phyloP scores from a whole-genome alignment of 345 rosid genomes.

The Syzygium jambos region DNA sequence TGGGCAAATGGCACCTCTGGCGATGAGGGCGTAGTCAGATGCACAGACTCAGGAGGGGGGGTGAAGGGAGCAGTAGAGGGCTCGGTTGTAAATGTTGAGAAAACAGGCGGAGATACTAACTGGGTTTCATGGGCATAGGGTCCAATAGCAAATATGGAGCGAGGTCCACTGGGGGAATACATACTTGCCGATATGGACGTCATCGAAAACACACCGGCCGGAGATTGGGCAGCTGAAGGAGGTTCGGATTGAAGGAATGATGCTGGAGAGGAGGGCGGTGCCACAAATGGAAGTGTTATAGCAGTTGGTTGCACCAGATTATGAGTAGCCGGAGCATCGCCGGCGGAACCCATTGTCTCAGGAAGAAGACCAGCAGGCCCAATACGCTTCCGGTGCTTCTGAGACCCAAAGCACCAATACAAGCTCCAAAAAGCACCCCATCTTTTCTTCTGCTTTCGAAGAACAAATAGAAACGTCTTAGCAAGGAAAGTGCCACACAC shows the following conservation, averaged over 20 bases:
- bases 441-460: constrained; percentile 45
- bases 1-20: constrained; percentile 98
- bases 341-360: constrained; percentile 27
- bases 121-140: constrained; percentile 94
- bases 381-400: constrained; percentile 50
- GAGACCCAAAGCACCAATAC: constrained; percentile 72
- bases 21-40: constrained; percentile 85
- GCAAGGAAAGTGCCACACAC: neutral
- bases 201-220: constrained; percentile 53
- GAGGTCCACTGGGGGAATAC: constrained; percentile 64
- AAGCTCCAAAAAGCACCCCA: constrained; percentile 67
- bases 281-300: constrained; percentile 55
- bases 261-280: constrained; percentile 97
- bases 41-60: constrained; percentile 82
- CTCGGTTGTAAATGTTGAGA: constrained; percentile 87
- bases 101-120: constrained; percentile 88
- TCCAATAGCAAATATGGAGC: constrained; percentile 86
- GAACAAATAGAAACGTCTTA: constrained; percentile 6
- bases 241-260: constrained; percentile 93
- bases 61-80: constrained; percentile 98
- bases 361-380: constrained; percentile 59
- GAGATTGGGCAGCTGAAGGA: constrained; percentile 78
- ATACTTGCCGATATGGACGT: constrained; percentile 52
- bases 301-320: constrained; percentile 24
- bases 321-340: constrained; percentile 26